phyloP scores from a whole-genome alignment of 2,329 filamentous ascomycete genomes.

The Triangularia setosa region DNA sequence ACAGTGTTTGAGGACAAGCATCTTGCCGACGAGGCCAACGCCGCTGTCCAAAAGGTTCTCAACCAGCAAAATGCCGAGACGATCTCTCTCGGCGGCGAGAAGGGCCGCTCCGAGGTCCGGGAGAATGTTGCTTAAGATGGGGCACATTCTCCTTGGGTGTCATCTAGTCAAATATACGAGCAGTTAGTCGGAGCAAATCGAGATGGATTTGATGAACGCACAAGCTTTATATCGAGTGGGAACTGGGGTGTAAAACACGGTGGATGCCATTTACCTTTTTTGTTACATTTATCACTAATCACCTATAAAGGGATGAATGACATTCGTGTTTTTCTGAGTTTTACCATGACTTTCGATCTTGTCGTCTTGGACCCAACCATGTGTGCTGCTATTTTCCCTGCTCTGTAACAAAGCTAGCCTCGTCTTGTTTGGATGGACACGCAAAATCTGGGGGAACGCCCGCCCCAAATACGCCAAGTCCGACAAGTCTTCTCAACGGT shows the following conservation, averaged over 20 bases:
- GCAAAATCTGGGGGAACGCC: neutral
- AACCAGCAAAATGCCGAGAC: conserved; percentile 10
- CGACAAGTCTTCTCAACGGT: neutral
- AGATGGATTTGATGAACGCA: neutral
- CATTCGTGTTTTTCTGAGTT: neutral
- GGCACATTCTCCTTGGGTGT: neutral
- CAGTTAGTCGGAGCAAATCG: neutral
- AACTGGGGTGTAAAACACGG: neutral
- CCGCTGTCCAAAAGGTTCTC: conserved; percentile 31
- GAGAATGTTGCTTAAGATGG: conserved; percentile 9
- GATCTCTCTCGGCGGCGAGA: neutral
- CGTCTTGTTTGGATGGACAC: neutral
- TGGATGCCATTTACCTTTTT: neutral
- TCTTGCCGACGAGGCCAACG: conserved; percentile 27
- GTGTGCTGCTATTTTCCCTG: neutral
- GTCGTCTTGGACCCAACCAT: neutral
- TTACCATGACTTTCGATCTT: neutral
- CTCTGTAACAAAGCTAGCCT: neutral
- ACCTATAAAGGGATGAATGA: neutral
- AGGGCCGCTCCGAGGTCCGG: conserved; percentile 3
- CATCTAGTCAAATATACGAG: neutral
- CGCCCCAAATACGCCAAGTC: neutral
- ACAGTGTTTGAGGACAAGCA: conserved; percentile 33
- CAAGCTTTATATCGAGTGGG: neutral
- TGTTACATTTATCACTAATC: neutral